Base-by-base conservation (phyloP, 2,329 filamentous ascomycete genomes). In the Diaporthe velutina region DNA sequence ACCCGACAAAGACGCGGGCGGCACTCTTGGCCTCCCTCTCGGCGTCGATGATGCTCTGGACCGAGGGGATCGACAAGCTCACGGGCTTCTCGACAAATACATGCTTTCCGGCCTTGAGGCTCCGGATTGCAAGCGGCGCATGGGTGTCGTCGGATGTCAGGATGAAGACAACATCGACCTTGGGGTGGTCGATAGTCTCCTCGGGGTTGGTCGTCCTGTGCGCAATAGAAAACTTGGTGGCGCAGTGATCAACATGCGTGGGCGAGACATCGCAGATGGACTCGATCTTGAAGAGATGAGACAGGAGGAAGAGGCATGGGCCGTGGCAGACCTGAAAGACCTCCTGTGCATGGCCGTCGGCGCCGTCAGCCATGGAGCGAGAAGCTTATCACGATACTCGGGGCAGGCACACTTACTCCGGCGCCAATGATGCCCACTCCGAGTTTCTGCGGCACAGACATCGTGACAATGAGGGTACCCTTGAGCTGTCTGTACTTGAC, bases 81-180 rank as follows among this genome's bases (percentile, higher is more conserved):
- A 61, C 58, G n/a, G 58, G 58, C n/a, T 61, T 61, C 58, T 61
- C 58, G n/a, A 61, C 38, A 42, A 61, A 61, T 9, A 61, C 58
- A 38, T 61, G 58, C 38, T 61, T 61, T 19, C 58, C 58, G 58
- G 58, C 35, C 35, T 30, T 7, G n/a, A 61, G 58, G 28, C 35
- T 42, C 5, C 58, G 58, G 38, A 61, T 61, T 28, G 58, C 58
- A 12, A 61, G 38, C 13, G 22, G 13, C 15, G 58, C 58, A 42
- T 61, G 58, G 13, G n/a, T 28, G 5, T 61, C 58, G 15, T 61
- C 58, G 38, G 58, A 61, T 10, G 58, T 19, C 38, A 61, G 38
- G 10, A 61, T 28, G n/a, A 61, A 61, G 58, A 61, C 58, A 0
- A 61, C n/a, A 22, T 61, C 15, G 2, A 61, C 58, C n/a, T 42